A percentile compares a stretch with the other conserved stretches of the same genome.
Evolutionary conservation across 306 rosid genomes (phyloP).

Genomic region (Prunus persica): Prunus_persica_NCBIv2 NC_034011.1:20160501-20161000

Average conservation of each 20-base stretch:
- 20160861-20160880: too few species aligned
- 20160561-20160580: not conserved
- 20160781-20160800: constrained; percentile 3
- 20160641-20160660: not conserved
- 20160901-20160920: not conserved
- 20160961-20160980: constrained; percentile 10
- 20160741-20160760: constrained; percentile 48
- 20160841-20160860: not conserved
- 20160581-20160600: not conserved
- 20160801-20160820: not conserved
- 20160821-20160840: not conserved
- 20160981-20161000: not conserved
- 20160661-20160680: not conserved
- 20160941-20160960: not conserved
- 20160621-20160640: not conserved
- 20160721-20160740: constrained; percentile 71
- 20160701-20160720: constrained; percentile 84
- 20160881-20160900: not conserved
- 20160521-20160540: constrained; percentile 85
- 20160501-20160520: constrained; percentile 95
- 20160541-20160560: constrained; percentile 75
- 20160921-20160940: not conserved
- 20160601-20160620: not conserved
- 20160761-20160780: constrained; percentile 44
- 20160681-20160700: constrained; percentile 73